Percentiles rank a stretch among this genome's conserved stretches.
phyloP scores from a whole-genome alignment of 2,329 filamentous ascomycete genomes.

The Pezicula neosporulosa region DNA sequence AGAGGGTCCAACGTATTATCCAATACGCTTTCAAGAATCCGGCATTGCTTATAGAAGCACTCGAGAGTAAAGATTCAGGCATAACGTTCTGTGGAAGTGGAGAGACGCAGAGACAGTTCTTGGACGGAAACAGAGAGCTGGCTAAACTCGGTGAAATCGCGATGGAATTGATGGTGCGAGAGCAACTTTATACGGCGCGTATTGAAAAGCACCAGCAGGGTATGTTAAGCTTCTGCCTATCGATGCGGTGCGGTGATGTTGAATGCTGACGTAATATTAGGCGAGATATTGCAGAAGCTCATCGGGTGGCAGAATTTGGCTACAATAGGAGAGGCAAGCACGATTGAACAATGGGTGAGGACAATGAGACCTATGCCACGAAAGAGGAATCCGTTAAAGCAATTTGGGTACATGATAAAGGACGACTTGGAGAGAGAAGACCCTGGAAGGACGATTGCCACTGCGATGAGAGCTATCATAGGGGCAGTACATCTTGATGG shows the following conservation, averaged over 20 bases:
- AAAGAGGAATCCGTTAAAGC: constrained; percentile 3
- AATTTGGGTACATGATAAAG: constrained; percentile 3
- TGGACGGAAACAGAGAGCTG: constrained; percentile 14
- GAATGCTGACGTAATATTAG: constrained; percentile 1
- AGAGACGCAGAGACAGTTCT: constrained; percentile 6
- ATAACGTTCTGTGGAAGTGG: constrained; percentile 9
- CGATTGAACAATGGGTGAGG: constrained; percentile 11
- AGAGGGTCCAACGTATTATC: constrained; percentile 9
- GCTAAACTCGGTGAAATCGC: constrained; percentile 13
- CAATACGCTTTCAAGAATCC: constrained; percentile 13
- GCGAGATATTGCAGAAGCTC: background rate
- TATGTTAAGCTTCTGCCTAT: background rate
- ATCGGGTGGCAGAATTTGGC: constrained; percentile 5
- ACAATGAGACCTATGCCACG: constrained; percentile 3
- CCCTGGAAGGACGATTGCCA: constrained; percentile 6
- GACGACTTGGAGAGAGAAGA: constrained; percentile 14
- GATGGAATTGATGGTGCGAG: constrained; percentile 13
- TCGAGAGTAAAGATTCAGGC: constrained; percentile 14
- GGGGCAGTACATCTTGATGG: constrained; percentile 22
- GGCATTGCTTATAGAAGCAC: constrained; percentile 18
- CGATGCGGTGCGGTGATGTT: background rate
- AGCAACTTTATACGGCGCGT: constrained; percentile 14
- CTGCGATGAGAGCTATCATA: constrained; percentile 18
- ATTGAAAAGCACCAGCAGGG: constrained; percentile 3
- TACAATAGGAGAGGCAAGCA: constrained; percentile 5